These are phyloP conservation scores for Hanseniaspora taiwanica DNA, from an alignment of 805 yeast species.

Conservation along the genomic window DNA sequence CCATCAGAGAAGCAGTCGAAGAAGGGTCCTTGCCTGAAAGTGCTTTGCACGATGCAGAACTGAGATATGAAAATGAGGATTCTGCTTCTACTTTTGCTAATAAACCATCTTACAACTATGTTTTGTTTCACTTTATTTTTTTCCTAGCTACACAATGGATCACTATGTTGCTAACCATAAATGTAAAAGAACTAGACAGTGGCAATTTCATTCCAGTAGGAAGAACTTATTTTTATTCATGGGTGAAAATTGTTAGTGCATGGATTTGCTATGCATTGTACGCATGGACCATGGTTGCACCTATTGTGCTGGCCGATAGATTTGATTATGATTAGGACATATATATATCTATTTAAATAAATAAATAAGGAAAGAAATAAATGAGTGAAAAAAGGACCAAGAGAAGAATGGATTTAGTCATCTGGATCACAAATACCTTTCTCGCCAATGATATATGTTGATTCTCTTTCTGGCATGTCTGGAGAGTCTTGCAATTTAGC, in stretches of 20 bases:
- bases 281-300: slow-evolving; percentile 87
- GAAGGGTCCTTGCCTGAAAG: slow-evolving; percentile 91
- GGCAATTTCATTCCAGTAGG: slow-evolving; percentile 96
- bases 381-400: no score
- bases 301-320: slow-evolving; percentile 80
- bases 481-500: slow-evolving; percentile 73
- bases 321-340: slow-evolving; percentile 35
- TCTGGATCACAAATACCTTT: slow-evolving; percentile 49
- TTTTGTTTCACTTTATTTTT: slow-evolving; percentile 81
- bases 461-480: slow-evolving; percentile 70
- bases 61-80: slow-evolving; percentile 25
- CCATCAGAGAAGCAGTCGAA: slow-evolving; percentile 87
- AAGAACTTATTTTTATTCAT: slow-evolving; percentile 84
- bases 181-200: slow-evolving; percentile 68
- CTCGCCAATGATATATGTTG: slow-evolving; percentile 58
- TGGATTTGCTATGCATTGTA: slow-evolving; percentile 84
- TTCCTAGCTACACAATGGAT: slow-evolving; percentile 94
- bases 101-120: slow-evolving; percentile 69
- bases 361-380: no score
- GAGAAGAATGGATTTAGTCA: slow-evolving; percentile 11
- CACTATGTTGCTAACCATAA: slow-evolving; percentile 84
- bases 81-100: slow-evolving; percentile 45
- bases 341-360: no score
- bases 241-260: slow-evolving; percentile 86
- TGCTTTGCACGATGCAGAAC: slow-evolving; percentile 55